These are phyloP conservation scores for Pyrenophora graminea DNA, from an alignment of 2,329 filamentous ascomycete species.

Conservation along the genomic window DNA sequence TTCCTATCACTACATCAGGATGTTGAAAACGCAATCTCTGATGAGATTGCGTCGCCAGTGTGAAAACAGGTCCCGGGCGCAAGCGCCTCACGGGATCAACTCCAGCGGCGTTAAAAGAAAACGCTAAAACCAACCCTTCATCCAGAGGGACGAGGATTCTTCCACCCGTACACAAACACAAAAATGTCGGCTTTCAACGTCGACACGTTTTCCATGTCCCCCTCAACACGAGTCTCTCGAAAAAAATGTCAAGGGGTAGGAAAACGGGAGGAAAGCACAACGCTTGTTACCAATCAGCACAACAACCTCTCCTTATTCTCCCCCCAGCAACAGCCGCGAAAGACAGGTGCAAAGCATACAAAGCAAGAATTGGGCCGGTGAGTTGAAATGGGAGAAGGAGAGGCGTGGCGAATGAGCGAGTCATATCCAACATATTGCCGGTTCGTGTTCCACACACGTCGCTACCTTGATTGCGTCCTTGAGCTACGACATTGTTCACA, in stretches of 20 bases:
- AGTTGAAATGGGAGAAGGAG: constrained; percentile 28
- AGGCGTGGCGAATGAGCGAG: constrained; percentile 47
- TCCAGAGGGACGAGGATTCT: constrained; percentile 47
- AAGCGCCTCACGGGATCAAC: constrained; percentile 41
- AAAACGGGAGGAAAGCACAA: constrained; percentile 43
- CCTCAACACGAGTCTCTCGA: constrained; percentile 23
- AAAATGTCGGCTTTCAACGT: constrained; percentile 45
- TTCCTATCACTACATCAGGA: too few relatives aligned
- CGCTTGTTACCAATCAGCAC: constrained; percentile 51
- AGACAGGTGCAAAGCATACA: constrained; percentile 43
- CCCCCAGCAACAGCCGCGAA: constrained; percentile 41
- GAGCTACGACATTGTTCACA: constrained; percentile 18
- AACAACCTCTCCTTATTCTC: constrained; percentile 28
- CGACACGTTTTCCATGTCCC: constrained; percentile 16
- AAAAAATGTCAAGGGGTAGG: constrained; percentile 14
- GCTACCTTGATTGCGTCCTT: constrained; percentile 35
- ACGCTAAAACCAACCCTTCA: constrained; percentile 47
- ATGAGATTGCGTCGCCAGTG: background rate
- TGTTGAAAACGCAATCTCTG: too few relatives aligned
- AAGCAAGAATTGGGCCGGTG: constrained; percentile 36
- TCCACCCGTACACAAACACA: constrained; percentile 42
- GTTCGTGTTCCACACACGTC: constrained; percentile 40
- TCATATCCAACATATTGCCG: constrained; percentile 51
- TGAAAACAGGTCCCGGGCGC: constrained; percentile 31
- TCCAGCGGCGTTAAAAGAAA: constrained; percentile 32